A percentile compares a stretch with the other conserved stretches of the same genome.
These are phyloP conservation scores for Medicago ruthenica DNA, from an alignment of 306 rosid species.

Conservation along the genomic window DNA sequence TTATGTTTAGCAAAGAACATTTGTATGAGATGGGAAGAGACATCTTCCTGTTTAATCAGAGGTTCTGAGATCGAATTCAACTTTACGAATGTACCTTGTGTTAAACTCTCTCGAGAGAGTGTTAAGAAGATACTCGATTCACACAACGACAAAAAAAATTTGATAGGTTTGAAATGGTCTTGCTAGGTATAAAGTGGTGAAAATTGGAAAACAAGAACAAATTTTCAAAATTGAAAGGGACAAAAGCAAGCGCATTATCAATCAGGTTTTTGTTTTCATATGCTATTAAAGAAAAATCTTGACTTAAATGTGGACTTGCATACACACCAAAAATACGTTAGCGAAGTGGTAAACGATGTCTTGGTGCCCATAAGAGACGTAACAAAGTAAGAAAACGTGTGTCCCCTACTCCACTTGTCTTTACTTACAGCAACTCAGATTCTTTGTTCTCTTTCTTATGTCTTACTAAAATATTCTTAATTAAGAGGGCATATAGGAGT, in stretches of 20 bases:
- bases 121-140: too few relatives aligned
- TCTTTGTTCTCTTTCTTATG: background rate
- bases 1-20: too few relatives aligned
- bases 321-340: background rate
- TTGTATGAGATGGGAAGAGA: too few relatives aligned
- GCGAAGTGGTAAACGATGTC: slow-evolving; percentile 11
- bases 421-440: slow-evolving; percentile 12
- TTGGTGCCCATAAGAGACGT: slow-evolving; percentile 45
- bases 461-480: background rate
- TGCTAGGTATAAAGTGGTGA: background rate
- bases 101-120: too few relatives aligned
- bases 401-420: background rate
- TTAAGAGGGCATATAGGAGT: background rate
- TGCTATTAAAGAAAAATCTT: background rate
- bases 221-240: background rate
- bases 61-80: too few relatives aligned
- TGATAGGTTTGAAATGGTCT: background rate
- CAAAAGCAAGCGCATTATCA: background rate
- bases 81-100: too few relatives aligned
- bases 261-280: background rate
- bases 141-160: too few relatives aligned
- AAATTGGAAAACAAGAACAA: slow-evolving; percentile 8
- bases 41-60: too few relatives aligned
- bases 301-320: slow-evolving; percentile 28
- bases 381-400: slow-evolving; percentile 46